Evolutionary conservation across 345 rosid genomes (phyloP), one percentile per base, ranked within the genome.

Genomic region (Eucalyptus tenuipes): DNA sequence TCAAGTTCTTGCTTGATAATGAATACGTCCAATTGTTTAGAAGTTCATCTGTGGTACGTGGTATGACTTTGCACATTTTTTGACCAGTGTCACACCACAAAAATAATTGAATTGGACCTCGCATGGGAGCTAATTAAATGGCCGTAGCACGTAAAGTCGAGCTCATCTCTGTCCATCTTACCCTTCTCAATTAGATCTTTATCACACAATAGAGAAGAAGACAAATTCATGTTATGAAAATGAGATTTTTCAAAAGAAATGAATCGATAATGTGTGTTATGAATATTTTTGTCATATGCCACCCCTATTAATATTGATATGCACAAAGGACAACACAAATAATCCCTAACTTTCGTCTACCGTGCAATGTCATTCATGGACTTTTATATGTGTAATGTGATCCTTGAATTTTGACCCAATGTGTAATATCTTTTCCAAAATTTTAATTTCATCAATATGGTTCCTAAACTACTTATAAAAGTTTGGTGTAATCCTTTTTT

Each of bases 381-480:
- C 10, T 64, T 64, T 64, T 64, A 64, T 64, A 14, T 2, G 9
- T 15, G 10, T 1, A n/a, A 64, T 4, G 0, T 15, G 6, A 3
- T n/a, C 0, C 0, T 0, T n/a, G 2, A 64, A 64, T n/a, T 64
- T 64, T 64, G 20, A 8, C 6, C 5, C 2, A 4, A n/a, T 7
- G 3, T 64, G 20, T 8, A 64, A 64, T n/a, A 7, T n/a, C 3
- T 15, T 64, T 0, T 16, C 8, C 9, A 13, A 3, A 0, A 8
- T 64, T 64, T 14, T 64, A 64, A 64, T 15, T 64, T 14, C 9
- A n/a, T 64, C 3, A 29, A 61, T 29, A n/a, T 4, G 18, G 9
- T 64, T 15, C 71, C 8, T 13, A 7, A 27, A 61, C 17, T 61
- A 61, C 14, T 61, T 6, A 7, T 61, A 29, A 61, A 61, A 9